Percentiles rank a stretch among this genome's conserved stretches.
Conservation (phyloP, 2,329 filamentous ascomycete genomes). For the Pleurostoma richardsiae region DNA sequence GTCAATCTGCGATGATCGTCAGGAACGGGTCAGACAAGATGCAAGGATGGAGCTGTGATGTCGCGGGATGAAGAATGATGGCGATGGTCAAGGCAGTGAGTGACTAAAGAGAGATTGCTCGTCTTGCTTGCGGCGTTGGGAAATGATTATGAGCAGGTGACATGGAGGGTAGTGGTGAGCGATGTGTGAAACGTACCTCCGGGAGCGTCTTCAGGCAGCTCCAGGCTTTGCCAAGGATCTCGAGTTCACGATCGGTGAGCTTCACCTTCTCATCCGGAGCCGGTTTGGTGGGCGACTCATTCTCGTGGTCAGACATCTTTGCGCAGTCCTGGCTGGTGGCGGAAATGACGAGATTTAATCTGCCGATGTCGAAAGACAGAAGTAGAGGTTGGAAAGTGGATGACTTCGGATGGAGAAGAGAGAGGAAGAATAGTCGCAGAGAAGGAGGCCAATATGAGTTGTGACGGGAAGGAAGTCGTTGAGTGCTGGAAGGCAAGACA, state of each 20-base stretch:
- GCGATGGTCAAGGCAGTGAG: not conserved
- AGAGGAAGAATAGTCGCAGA: too few species aligned
- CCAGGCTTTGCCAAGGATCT: constrained; percentile 7
- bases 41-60: not conserved
- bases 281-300: too few species aligned
- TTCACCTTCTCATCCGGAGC: not conserved
- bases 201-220: constrained; percentile 6
- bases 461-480: too few species aligned
- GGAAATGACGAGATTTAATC: too few species aligned
- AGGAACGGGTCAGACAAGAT: not conserved
- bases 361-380: too few species aligned
- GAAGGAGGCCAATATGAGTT: too few species aligned
- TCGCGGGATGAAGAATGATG: not conserved
- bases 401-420: too few species aligned
- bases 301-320: too few species aligned
- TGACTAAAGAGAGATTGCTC: not conserved
- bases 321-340: too few species aligned
- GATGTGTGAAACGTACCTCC: constrained; percentile 4
- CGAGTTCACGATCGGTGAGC: constrained; percentile 29
- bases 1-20: constrained; percentile 3
- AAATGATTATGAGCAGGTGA: not conserved
- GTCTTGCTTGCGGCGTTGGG: not conserved
- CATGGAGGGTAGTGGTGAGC: not conserved
- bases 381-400: too few species aligned
- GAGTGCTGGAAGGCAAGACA: too few species aligned